These are phyloP conservation scores for Nemania diffusa DNA, from an alignment of 2,329 filamentous ascomycete species.

Conservation along the genomic window DNA sequence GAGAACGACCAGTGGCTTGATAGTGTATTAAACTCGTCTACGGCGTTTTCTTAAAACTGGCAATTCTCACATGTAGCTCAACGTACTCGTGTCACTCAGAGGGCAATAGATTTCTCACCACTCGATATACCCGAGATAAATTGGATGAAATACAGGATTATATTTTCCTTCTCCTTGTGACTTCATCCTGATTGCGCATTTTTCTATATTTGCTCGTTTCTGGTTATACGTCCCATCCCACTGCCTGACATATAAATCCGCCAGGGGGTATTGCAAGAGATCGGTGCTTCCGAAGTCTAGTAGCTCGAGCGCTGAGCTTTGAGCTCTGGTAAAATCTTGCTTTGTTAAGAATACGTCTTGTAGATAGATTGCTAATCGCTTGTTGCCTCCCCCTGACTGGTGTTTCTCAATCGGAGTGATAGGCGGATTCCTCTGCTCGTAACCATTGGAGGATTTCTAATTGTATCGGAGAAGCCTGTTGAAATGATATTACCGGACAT, in stretches of 20 bases:
- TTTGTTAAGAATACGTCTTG: neutral
- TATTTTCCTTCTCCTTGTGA: too few relatives aligned
- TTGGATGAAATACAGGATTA: too few relatives aligned
- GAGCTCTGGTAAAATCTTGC: neutral
- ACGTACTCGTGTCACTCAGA: too few relatives aligned
- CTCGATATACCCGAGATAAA: too few relatives aligned
- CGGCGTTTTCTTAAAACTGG: neutral
- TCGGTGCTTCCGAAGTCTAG: neutral
- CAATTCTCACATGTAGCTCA: neutral
- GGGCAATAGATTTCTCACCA: too few relatives aligned
- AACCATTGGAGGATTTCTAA: neutral
- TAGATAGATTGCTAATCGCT: neutral
- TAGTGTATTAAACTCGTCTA: slow-evolving; percentile 4
- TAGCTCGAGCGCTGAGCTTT: neutral
- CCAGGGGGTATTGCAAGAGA: neutral
- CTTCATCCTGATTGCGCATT: neutral
- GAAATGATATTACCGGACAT: neutral
- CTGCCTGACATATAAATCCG: neutral
- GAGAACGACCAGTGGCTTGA: slow-evolving; percentile 23
- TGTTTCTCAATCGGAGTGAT: neutral
- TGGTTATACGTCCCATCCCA: neutral
- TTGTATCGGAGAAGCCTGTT: neutral
- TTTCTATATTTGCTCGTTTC: neutral
- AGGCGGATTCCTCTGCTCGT: neutral
- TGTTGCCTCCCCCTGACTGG: neutral